Percentiles rank a stretch among this genome's conserved stretches.
These are phyloP conservation scores for Penicillium sp. DNA, from an alignment of 2,329 filamentous ascomycete genomes.

Conservation along the genomic window DNA sequence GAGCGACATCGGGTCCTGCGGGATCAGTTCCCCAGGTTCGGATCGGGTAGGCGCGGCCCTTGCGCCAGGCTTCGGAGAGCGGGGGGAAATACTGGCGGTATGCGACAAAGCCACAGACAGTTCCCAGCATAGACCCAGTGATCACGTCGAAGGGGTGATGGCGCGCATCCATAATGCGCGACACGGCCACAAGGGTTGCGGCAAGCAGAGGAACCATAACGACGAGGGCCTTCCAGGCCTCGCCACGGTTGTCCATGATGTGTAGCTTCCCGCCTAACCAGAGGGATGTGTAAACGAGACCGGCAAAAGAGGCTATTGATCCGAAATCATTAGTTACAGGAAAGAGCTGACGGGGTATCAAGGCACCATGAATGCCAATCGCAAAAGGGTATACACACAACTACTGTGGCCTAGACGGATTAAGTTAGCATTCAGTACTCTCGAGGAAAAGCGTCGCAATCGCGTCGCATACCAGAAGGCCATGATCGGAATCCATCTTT, in stretches of 20 bases:
- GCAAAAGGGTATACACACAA: constrained; percentile 38
- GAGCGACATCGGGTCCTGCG: constrained; percentile 21
- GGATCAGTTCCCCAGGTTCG: constrained; percentile 56
- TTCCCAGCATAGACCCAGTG: constrained; percentile 54
- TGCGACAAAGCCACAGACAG: constrained; percentile 52
- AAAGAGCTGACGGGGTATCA: not conserved
- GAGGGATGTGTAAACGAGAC: constrained; percentile 59
- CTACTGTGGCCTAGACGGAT: constrained; percentile 47
- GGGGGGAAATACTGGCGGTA: constrained; percentile 62
- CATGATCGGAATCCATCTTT: constrained; percentile 62
- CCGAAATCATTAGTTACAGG: constrained; percentile 18
- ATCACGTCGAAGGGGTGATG: constrained; percentile 63
- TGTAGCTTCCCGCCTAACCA: constrained; percentile 61
- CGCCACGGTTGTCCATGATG: constrained; percentile 59
- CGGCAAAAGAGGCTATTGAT: constrained; percentile 54
- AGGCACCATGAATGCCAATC: not conserved
- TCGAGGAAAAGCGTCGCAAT: not conserved
- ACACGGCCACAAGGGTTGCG: constrained; percentile 56
- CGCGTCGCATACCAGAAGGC: constrained; percentile 48
- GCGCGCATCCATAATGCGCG: constrained; percentile 61
- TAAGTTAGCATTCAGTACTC: constrained; percentile 6
- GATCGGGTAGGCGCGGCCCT: constrained; percentile 60
- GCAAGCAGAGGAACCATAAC: constrained; percentile 55
- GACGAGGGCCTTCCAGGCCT: constrained; percentile 59
- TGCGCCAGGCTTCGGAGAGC: constrained; percentile 55